Evolutionary conservation across 2,329 filamentous ascomycete species (phyloP).

Genomic region (Hymenoscyphus infarciens): DNA sequence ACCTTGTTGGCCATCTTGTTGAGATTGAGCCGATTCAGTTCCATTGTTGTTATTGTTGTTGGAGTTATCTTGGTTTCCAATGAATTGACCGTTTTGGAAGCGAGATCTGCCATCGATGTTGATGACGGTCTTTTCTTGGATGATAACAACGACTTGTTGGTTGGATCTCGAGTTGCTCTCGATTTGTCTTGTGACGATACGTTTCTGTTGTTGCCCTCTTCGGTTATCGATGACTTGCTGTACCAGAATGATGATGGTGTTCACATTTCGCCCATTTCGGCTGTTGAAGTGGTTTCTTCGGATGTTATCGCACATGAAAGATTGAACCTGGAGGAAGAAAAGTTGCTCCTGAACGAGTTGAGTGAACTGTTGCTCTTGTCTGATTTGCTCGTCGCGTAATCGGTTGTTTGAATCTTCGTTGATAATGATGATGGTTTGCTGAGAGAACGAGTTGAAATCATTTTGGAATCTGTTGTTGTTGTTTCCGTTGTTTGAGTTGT

Average conservation of each 20-base stretch:
- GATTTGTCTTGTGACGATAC: conserved; percentile 30
- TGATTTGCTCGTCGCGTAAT: conserved; percentile 16
- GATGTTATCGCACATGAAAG: conserved; percentile 30
- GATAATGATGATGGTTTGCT: conserved; percentile 20
- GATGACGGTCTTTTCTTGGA: conserved; percentile 18
- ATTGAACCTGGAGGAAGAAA: conserved; percentile 19
- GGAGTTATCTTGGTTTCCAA: background rate
- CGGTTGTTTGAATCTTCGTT: conserved; percentile 18
- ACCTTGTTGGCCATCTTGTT: background rate
- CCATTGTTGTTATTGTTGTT: background rate
- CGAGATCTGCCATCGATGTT: conserved; percentile 12
- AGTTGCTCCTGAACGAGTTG: conserved; percentile 23
- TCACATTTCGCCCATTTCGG: conserved; percentile 26
- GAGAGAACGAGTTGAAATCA: conserved; percentile 14
- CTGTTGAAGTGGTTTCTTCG: conserved; percentile 32
- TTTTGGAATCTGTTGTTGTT: conserved; percentile 15
- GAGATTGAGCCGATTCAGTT: background rate
- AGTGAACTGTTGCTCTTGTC: conserved; percentile 16
- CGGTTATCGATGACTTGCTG: conserved; percentile 30
- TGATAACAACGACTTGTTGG: conserved; percentile 22
- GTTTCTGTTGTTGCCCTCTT: conserved; percentile 18
- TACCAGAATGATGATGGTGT: conserved; percentile 31
- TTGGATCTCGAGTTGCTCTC: conserved; percentile 21
- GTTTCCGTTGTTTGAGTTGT: background rate
- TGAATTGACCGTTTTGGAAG: conserved; percentile 2